Evolutionary conservation across 2,329 filamentous ascomycete species (phyloP), one percentile per base, ranked within the genome.

Genomic region (Plectosphaerella plurivora): DNA sequence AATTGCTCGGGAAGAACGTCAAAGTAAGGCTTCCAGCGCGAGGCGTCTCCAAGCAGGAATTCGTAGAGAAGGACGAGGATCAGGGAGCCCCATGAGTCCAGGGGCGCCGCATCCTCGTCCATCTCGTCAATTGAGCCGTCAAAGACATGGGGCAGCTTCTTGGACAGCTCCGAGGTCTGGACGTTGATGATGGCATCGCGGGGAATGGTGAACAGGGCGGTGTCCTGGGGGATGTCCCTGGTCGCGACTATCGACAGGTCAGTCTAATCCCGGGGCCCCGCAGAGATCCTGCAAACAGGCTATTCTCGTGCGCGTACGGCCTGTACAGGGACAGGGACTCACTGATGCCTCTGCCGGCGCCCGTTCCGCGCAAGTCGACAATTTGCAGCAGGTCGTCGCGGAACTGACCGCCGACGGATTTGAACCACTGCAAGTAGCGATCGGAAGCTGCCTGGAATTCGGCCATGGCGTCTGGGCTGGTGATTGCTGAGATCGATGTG

Each of bases 61-160:
- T 96, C 91, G 68, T 90, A 89, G 49, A 95, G 81, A 80, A 96
- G 84, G 55, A 88, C 80, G 18, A 96, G 76, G 55, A 96, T 95
- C 16, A 84, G 71, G 0, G 73, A 73, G 16, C 75, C 74, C 80
- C 80, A 84, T 0, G 79, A 75, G 59, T 82, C 78, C 33, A 76
- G 67, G n/a, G 69, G 67, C 15, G 72, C 68, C 22, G 68, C 69
- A 35, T 67, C 63, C 1, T 64, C 64, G 39, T 69, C 68, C 49
- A 54, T 54, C 4, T 71, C 65, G 16, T 62, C 63, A 57, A 55
- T 45, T 56, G 64, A 49, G 51, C 68, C 64, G 15, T 68, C 68
- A 53, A 87, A 78, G 53, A 85, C 67, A 45, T 76, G 68, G 0
- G 83, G 77, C 20, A 86, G 76, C 66, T 74, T 76, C 60, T 68